Evolutionary conservation across 1,139 yeast genomes (phyloP).

Genomic region (Saccharomyces hybrid): DNA sequence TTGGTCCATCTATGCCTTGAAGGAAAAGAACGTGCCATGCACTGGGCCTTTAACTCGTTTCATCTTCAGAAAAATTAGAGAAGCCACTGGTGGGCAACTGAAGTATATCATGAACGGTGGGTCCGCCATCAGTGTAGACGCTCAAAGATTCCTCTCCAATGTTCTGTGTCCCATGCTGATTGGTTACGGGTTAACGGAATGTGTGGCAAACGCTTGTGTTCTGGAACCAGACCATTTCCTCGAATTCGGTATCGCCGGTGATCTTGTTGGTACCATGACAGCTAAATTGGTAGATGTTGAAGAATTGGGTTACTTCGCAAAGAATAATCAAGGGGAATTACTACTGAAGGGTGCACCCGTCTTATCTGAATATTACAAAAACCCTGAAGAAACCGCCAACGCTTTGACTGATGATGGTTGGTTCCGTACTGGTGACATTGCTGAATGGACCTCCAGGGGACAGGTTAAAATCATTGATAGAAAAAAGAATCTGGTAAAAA

Average conservation of each 20-base stretch:
- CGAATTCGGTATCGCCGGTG: conserved; percentile 73
- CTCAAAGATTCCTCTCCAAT: conserved; percentile 75
- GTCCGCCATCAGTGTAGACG: conserved; percentile 76
- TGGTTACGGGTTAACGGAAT: conserved; percentile 96
- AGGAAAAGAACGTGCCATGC: conserved; percentile 65
- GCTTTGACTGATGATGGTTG: conserved; percentile 74
- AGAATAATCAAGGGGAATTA: conserved; percentile 89
- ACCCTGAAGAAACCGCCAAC: conserved; percentile 68
- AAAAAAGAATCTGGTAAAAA: conserved; percentile 92
- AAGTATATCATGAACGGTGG: conserved; percentile 83
- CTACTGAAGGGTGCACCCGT: conserved; percentile 70
- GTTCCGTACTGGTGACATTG: conserved; percentile 97
- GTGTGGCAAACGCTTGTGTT: conserved; percentile 81
- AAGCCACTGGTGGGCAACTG: conserved; percentile 91
- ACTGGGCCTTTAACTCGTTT: conserved; percentile 54
- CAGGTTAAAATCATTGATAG: conserved; percentile 82
- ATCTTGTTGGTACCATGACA: conserved; percentile 73
- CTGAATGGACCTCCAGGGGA: conserved; percentile 82
- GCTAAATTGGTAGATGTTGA: conserved; percentile 85
- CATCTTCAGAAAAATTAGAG: conserved; percentile 80
- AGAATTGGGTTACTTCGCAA: conserved; percentile 88
- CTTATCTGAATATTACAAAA: conserved; percentile 70
- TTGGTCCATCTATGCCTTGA: conserved; percentile 76
- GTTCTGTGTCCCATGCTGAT: conserved; percentile 81
- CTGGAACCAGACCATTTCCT: conserved; percentile 51